These are phyloP conservation scores for Cordia subcordata DNA, from an alignment of 257 asterid genomes.

Conservation along the genomic window DNA sequence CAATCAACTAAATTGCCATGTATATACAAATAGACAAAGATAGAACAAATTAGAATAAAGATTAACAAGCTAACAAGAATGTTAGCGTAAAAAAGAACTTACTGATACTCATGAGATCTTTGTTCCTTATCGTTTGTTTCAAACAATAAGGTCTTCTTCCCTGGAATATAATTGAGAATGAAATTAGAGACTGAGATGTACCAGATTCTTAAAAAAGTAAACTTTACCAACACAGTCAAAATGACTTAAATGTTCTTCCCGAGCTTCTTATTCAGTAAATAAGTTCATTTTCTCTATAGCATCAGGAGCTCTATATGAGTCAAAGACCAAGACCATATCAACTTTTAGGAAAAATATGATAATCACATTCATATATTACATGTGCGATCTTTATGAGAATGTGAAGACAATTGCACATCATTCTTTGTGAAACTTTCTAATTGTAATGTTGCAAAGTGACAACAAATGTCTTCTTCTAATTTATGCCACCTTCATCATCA, in stretches of 20 bases:
- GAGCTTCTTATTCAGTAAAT: slow-evolving; percentile 97
- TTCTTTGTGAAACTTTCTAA: slow-evolving; percentile 5
- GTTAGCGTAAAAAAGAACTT: slow-evolving; percentile 27
- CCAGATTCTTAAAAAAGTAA: slow-evolving; percentile 3
- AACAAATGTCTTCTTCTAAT: slow-evolving; percentile 52
- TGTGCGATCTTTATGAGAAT: not conserved
- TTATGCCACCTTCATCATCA: slow-evolving; percentile 46
- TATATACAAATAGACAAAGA: not conserved
- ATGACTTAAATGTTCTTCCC: slow-evolving; percentile 84
- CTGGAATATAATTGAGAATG: slow-evolving; percentile 33
- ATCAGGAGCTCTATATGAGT: slow-evolving; percentile 51
- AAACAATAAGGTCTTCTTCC: slow-evolving; percentile 76
- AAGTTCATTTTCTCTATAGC: slow-evolving; percentile 94
- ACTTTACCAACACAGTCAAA: slow-evolving; percentile 7
- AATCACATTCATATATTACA: not conserved
- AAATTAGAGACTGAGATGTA: slow-evolving; percentile 21
- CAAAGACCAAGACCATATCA: slow-evolving; percentile 11
- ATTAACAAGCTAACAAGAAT: not conserved
- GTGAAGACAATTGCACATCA: not conserved
- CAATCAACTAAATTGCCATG: not conserved
- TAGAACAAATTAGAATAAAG: not conserved
- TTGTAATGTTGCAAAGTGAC: slow-evolving; percentile 43
- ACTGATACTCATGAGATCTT: slow-evolving; percentile 69
- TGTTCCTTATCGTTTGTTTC: slow-evolving; percentile 68
- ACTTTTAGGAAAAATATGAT: not conserved